phyloP scores from a whole-genome alignment of 768 basidiomycete species.

The Podaxis sp. region DNA sequence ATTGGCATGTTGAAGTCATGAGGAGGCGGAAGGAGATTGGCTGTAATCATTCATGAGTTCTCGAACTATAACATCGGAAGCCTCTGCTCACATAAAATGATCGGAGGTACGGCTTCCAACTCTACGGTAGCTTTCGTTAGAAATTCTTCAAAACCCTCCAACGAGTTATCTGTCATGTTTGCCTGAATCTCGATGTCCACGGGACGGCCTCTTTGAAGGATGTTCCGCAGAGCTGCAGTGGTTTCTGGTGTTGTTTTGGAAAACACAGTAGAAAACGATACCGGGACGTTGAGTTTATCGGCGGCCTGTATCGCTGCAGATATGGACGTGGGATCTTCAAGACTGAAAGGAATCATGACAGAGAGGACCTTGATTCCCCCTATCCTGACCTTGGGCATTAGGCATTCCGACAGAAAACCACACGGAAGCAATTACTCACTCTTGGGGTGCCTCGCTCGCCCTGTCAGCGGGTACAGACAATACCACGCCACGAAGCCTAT shows the following conservation, averaged over 20 bases:
- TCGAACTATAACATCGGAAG: not conserved
- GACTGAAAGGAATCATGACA: constrained; percentile 58
- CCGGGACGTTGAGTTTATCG: constrained; percentile 28
- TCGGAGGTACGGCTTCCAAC: constrained; percentile 46
- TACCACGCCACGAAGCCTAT: constrained; percentile 56
- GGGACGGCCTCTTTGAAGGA: constrained; percentile 57
- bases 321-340: constrained; percentile 46
- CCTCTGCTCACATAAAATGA: constrained; percentile 62
- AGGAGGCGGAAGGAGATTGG: constrained; percentile 79
- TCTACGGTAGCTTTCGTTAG: constrained; percentile 60
- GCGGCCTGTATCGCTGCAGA: constrained; percentile 24
- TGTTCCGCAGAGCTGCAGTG: constrained; percentile 62
- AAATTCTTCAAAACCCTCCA: constrained; percentile 71
- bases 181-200: constrained; percentile 72
- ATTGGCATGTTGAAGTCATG: constrained; percentile 70
- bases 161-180: constrained; percentile 50
- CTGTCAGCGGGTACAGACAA: constrained; percentile 47
- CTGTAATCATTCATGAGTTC: constrained; percentile 36
- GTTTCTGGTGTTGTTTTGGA: constrained; percentile 45
- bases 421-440: constrained; percentile 38
- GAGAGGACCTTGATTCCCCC: constrained; percentile 46
- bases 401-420: not conserved
- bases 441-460: constrained; percentile 40
- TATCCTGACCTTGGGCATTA: constrained; percentile 15
- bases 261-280: constrained; percentile 61